Percentiles rank a stretch among this genome's conserved stretches.
Evolutionary conservation across 2,329 filamentous ascomycete species (phyloP).

Genomic region (Phialophora verrucosa): DNA sequence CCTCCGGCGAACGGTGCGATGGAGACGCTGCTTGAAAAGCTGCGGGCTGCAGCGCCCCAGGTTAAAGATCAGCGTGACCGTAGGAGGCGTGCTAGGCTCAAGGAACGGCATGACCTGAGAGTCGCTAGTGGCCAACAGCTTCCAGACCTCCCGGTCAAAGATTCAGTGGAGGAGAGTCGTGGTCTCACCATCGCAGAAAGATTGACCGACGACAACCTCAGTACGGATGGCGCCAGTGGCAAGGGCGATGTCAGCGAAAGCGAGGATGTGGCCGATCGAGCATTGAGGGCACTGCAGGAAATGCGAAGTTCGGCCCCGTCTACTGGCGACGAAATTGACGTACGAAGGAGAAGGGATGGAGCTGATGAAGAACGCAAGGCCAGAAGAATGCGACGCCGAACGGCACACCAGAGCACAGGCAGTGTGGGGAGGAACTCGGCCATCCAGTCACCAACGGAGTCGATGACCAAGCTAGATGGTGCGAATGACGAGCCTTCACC

Average conservation of each 20-base stretch:
- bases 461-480: conserved; percentile 25
- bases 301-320: conserved; percentile 65
- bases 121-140: conserved; percentile 88
- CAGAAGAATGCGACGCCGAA: conserved; percentile 70
- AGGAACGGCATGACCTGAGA: conserved; percentile 88
- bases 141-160: conserved; percentile 66
- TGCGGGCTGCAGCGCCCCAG: conserved; percentile 90
- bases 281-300: conserved; percentile 81
- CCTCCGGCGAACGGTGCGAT: conserved; percentile 85
- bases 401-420: conserved; percentile 52
- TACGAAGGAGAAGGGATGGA: conserved; percentile 72
- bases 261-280: conserved; percentile 82
- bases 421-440: conserved; percentile 38
- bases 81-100: conserved; percentile 81
- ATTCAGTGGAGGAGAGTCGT: conserved; percentile 61
- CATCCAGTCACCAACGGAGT: conserved; percentile 32
- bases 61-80: conserved; percentile 87
- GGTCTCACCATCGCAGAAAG: conserved; percentile 43
- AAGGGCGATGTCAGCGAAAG: conserved; percentile 53
- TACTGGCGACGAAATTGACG: conserved; percentile 58
- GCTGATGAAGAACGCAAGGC: conserved; percentile 78
- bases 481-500: conserved; percentile 20
- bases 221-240: conserved; percentile 39
- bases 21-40: conserved; percentile 93
- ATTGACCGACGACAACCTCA: conserved; percentile 36